Conservation (phyloP, 805 yeast species). For the Schwanniomyces pseudopolymorphus region DNA sequence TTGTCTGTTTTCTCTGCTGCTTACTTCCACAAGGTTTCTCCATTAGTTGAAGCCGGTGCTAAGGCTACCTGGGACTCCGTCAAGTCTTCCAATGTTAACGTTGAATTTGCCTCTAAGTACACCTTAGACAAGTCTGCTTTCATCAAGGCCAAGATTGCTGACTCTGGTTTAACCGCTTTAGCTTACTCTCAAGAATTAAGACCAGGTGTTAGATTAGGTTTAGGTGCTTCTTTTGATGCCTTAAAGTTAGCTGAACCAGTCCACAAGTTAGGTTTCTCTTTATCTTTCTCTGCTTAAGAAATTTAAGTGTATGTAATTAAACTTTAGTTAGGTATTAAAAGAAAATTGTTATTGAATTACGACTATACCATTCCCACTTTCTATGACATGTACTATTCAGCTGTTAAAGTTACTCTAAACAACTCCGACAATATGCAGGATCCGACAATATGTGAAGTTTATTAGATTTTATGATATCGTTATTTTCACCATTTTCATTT, state of each 20-base stretch:
- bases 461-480: neutral
- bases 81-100: constrained; percentile 75
- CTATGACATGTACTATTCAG: too few relatives aligned
- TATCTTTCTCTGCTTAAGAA: constrained; percentile 83
- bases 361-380: too few relatives aligned
- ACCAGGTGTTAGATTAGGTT: constrained; percentile 95
- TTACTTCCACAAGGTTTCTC: constrained; percentile 93
- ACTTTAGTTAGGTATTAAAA: neutral
- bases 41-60: constrained; percentile 94
- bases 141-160: constrained; percentile 95
- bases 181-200: constrained; percentile 92
- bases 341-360: neutral
- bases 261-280: constrained; percentile 95
- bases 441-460: neutral
- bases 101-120: constrained; percentile 97
- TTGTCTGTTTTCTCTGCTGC: constrained; percentile 90
- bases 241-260: constrained; percentile 93
- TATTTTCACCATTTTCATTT: neutral
- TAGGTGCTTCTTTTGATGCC: constrained; percentile 96
- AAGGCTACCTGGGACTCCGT: constrained; percentile 95
- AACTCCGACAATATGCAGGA: neutral
- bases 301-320: neutral
- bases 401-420: too few relatives aligned
- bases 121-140: constrained; percentile 82
- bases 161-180: constrained; percentile 90